Evolutionary conservation across 345 rosid species (phyloP), one percentile per base, ranked within the genome.

Genomic region (Aurinia saxatilis): DNA sequence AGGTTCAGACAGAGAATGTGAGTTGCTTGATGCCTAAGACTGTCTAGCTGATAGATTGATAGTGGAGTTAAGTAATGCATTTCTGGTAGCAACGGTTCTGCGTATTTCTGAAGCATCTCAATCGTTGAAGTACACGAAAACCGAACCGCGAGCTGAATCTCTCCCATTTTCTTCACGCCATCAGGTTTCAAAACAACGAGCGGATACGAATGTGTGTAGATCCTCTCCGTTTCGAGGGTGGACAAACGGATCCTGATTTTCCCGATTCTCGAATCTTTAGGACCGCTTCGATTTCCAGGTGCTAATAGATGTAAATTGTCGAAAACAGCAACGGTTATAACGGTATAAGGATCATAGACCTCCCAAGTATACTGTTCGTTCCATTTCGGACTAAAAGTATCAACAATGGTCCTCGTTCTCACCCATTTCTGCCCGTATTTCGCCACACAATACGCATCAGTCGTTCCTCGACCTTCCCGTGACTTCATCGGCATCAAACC

Each of bases 331-430:
- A 81, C 50, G 4, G 80, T 79, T 10, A 79, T 39, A 3, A 81
- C 81, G 0, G 83, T 79, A 8, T 60, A 75, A 7, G 83, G 86
- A 72, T 81, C 83, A 64, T 77, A 81, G 38, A 81, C 83, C 39
- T 81, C 86, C 83, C 86, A 81, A 10, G 70, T 72, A 40, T 81
- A 81, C 56, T 81, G 86, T 35, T 81, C 82, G 1, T 81, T 76
- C 81, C 80, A 81, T 30, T 73, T 74, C 0, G 85, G 83, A 10
- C 55, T 66, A 33, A 69, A 66, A 11, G 73, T 81, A 29, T 81
- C 70, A 1, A 81, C 65, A 16, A 79, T 72, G 0, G 78, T 81
- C 61, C 75, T 67, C 6, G 86, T 79, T 30, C 78, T 72, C 10
- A 79, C 78, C 86, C 83, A 81, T 27, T 81, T 81, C 5, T 50